A percentile compares a stretch with the other conserved stretches of the same genome.
Evolutionary conservation across 768 basidiomycete genomes (phyloP).

Genomic region (Boletus sp.): DNA sequence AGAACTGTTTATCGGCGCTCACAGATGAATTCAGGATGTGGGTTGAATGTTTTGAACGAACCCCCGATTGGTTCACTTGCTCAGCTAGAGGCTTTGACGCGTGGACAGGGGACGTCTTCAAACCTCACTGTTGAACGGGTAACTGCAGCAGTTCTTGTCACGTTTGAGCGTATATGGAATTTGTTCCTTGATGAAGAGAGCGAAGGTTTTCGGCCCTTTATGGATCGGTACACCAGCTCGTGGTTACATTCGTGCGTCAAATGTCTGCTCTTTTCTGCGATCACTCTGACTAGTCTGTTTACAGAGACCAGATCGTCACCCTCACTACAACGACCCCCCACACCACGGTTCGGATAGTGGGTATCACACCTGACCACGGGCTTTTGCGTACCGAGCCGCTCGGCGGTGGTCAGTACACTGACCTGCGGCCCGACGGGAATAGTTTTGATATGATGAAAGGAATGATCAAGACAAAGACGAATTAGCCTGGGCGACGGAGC

Average conservation of each 20-base stretch:
- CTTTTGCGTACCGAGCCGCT: conserved; percentile 73
- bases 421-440: conserved; percentile 96
- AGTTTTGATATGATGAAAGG: conserved; percentile 94
- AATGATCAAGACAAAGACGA: conserved; percentile 47
- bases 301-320: conserved; percentile 78
- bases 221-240: conserved; percentile 68
- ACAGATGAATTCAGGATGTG: conserved; percentile 61
- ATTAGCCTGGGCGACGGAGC: not conserved
- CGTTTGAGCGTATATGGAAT: conserved; percentile 79
- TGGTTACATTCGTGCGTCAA: conserved; percentile 90
- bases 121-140: conserved; percentile 67
- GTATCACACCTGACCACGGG: conserved; percentile 87
- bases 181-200: conserved; percentile 51
- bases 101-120: not conserved
- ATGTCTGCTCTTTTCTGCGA: not conserved
- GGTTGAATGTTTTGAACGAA: conserved; percentile 80
- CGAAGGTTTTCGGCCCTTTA: conserved; percentile 76
- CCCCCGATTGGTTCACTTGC: conserved; percentile 80
- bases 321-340: conserved; percentile 74
- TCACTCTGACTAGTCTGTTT: conserved; percentile 1
- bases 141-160: conserved; percentile 67
- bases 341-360: conserved; percentile 67
- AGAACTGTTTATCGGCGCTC: not conserved
- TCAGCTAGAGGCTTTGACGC: conserved; percentile 50
- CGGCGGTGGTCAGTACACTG: conserved; percentile 52